A percentile compares a stretch with the other conserved stretches of the same genome.
phyloP scores from a whole-genome alignment of 306 rosid species.

The Cucurbita ficifolia region DNA sequence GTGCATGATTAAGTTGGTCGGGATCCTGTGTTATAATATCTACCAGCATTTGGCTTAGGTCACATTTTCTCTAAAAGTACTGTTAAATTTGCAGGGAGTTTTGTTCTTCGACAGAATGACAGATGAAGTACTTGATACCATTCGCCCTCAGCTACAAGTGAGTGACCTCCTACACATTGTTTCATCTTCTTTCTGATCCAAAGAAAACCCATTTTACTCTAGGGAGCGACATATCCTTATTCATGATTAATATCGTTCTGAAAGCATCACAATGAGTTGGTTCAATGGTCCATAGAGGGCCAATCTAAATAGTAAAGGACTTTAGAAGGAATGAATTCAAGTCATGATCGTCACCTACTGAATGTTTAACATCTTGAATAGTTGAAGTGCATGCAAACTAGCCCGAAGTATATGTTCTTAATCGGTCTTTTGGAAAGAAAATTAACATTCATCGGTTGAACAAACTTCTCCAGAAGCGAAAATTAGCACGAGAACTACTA shows the following conservation, averaged over 20 bases:
- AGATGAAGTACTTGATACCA: slow-evolving; percentile 51
- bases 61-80: not conserved
- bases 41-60: not conserved
- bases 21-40: not conserved
- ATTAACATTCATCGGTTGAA: not conserved
- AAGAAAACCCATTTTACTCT: not conserved
- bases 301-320: not conserved
- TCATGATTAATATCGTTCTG: not conserved
- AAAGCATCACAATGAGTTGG: not conserved
- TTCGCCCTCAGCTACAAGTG: slow-evolving; percentile 54
- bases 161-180: slow-evolving; percentile 1
- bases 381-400: not conserved
- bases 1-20: not conserved
- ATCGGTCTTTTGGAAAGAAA: not conserved
- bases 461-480: not conserved
- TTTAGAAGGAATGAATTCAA: not conserved
- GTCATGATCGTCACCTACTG: not conserved
- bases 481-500: not conserved
- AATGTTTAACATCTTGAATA: not conserved
- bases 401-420: not conserved
- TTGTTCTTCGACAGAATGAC: slow-evolving; percentile 91
- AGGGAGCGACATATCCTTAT: not conserved
- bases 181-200: not conserved
- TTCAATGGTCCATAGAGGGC: not conserved
- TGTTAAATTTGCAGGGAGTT: slow-evolving; percentile 44